Base-by-base conservation (phyloP, 257 asterid genomes). In the Cruciata laevipes region DNA sequence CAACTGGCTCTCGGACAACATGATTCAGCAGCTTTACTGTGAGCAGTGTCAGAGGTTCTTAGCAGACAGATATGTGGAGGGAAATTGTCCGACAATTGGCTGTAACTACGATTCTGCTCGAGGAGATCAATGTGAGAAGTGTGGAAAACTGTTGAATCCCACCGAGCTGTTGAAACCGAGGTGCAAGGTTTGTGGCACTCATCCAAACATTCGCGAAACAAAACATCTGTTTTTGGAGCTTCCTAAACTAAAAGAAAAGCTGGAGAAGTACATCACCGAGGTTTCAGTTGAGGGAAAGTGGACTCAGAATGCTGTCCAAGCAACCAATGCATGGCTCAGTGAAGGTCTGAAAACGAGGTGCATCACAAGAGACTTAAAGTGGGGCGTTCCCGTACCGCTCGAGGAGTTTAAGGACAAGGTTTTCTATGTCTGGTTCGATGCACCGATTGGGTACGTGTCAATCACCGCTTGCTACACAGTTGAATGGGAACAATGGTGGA, bases 401-500 rank as follows among this genome's bases (percentile, higher is more conserved):
- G 98, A 91, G 77, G 81, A 79, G 62, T 91, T 77, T 70, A 83
- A 80, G 81, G 96, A 91, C 65, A 91, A 91, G 96, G 98, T 91
- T 75, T 72, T 93, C 84, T 90, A 93, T 78, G 99, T 93, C 32
- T 93, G 99, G 99, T 93, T 86, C 77, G 99, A 93, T 81, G 95
- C 97, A 47, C 97, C 99, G 60, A 88, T 93, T 76, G 99, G 99
- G 61, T 93, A 93, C 69, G 84, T 90, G 66, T 93, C 99, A 35
- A 93, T 93, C 82, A 90, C 96, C 67, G 67, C 95, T 47, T 88
- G 99, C 85, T 88, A 93, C 84, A 93, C 99, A 27, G 63, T 89
- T 20, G 96, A 90, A 69, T 93, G 96, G 99, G 96, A 90, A 67
- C 84, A 93, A 79, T 90, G 99, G 99, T 93, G 99, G 99, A 90